Base-by-base conservation (phyloP, 1,284 basidiomycete genomes). In the Neonothopanus nambi region DNA sequence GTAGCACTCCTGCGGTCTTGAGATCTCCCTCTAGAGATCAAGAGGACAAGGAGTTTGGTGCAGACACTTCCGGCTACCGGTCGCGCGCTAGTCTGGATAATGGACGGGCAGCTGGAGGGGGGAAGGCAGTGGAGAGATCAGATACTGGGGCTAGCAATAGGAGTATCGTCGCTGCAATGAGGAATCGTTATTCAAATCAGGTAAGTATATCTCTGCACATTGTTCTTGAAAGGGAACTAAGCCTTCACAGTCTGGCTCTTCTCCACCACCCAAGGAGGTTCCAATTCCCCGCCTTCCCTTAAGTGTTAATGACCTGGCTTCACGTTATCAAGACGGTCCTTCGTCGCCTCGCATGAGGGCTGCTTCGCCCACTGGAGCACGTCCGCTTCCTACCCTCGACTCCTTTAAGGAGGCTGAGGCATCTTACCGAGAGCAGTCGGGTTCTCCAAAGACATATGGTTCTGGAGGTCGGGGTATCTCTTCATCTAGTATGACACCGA, bases 121-220 rank as follows among this genome's bases (percentile, higher is more conserved):
- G 3, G 49, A 66, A 63, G 56, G 48, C 57, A 23, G 49, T 79
- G 4, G 75, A 79, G 52, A 75, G 78, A 55, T 71, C 68, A 21
- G 78, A 82, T 46, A 81, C 80, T 1, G 72, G 70, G 24, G 18
- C 67, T 48, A 87, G 80, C 57, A 77, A 65, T 30, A 79, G 77
- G 13, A 84, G 81, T 60, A 68, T 85, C 24, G 87, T 91, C 36
- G 85, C 88, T 42, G 80, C 81, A 0, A 81, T 91, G 73, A 76
- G 85, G 33, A 80, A 79, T 61, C 78, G 78, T 52, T 90, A 87
- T 61, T 75, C 78, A 23, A 75, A 71, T 45, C 71, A 66, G 51
- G 88, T 89, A 59, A 45, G 82, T 72, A 23, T 47, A 17, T 24
- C 53, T 41, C 48, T 47, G 12, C 18, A 36, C 40, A 48, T 40